A percentile compares a stretch with the other conserved stretches of the same genome.
Evolutionary conservation across 1,139 yeast species (phyloP).

Genomic region (Yamadazyma trypodendri): DNA sequence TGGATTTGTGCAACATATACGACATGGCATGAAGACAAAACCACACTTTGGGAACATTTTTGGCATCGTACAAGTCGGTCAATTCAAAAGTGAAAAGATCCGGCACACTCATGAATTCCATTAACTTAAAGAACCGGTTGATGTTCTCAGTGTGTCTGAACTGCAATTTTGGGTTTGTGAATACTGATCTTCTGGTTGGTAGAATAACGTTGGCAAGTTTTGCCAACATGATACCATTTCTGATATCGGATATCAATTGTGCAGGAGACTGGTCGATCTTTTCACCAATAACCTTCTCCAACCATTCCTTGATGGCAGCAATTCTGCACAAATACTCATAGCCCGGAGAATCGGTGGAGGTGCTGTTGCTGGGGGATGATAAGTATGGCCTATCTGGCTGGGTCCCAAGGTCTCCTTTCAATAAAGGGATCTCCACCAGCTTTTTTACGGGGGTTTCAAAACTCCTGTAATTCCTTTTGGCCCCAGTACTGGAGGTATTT

Average conservation of each 20-base stretch:
- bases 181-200: slow-evolving; percentile 56
- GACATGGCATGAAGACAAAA: slow-evolving; percentile 91
- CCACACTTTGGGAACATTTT: slow-evolving; percentile 90
- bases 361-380: slow-evolving; percentile 29
- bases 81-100: slow-evolving; percentile 85
- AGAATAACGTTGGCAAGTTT: slow-evolving; percentile 71
- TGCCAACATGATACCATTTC: slow-evolving; percentile 86
- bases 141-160: slow-evolving; percentile 93
- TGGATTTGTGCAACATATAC: slow-evolving; percentile 54
- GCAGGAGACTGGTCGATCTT: slow-evolving; percentile 55
- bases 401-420: slow-evolving; percentile 15
- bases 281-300: slow-evolving; percentile 41
- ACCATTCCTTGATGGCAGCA: slow-evolving; percentile 72
- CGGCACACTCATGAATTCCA: slow-evolving; percentile 74
- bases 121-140: slow-evolving; percentile 73
- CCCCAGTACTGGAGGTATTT: slow-evolving; percentile 20
- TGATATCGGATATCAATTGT: slow-evolving; percentile 52
- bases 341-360: slow-evolving; percentile 35
- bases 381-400: slow-evolving; percentile 19
- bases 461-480: slow-evolving; percentile 17
- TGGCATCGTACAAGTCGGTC: slow-evolving; percentile 89
- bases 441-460: slow-evolving; percentile 15
- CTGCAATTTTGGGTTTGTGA: slow-evolving; percentile 53
- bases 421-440: slow-evolving; percentile 14
- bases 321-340: slow-evolving; percentile 90